Evolutionary conservation across 768 basidiomycete species (phyloP).

Genomic region (Mycena rosella): DNA sequence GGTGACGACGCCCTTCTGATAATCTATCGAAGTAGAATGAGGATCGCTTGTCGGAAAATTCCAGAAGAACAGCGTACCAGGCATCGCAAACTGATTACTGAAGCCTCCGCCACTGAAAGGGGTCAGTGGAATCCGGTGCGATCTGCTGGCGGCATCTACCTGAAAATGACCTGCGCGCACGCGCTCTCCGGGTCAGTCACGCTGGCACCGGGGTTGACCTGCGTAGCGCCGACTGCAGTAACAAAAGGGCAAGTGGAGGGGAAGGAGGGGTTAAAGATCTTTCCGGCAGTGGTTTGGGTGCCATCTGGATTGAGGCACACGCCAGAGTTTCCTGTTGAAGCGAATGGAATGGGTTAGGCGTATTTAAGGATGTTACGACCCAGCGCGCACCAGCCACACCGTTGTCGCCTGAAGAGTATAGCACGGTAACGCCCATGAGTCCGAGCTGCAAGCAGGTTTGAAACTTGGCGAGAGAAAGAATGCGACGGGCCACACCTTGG

Average conservation of each 20-base stretch:
- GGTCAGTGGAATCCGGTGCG: too few relatives aligned
- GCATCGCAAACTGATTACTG: slow-evolving; percentile 57
- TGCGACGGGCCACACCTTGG: slow-evolving; percentile 15
- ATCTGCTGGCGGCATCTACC: too few relatives aligned
- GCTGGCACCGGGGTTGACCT: slow-evolving; percentile 47
- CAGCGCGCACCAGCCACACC: slow-evolving; percentile 59
- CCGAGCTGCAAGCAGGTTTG: slow-evolving; percentile 54
- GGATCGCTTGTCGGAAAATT: background rate
- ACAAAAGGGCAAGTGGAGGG: slow-evolving; percentile 59
- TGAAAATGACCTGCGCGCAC: slow-evolving; percentile 51
- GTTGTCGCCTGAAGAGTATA: slow-evolving; percentile 71
- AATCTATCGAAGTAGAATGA: slow-evolving; percentile 35
- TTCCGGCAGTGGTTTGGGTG: slow-evolving; percentile 44
- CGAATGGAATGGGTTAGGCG: background rate
- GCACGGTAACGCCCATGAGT: slow-evolving; percentile 68
- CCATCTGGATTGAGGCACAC: slow-evolving; percentile 61
- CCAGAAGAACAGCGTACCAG: slow-evolving; percentile 32
- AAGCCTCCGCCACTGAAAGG: slow-evolving; percentile 52
- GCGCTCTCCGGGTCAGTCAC: slow-evolving; percentile 51
- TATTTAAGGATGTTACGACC: background rate
- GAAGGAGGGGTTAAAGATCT: slow-evolving; percentile 58
- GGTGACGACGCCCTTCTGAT: slow-evolving; percentile 54
- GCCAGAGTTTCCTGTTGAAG: slow-evolving; percentile 43
- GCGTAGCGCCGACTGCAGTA: slow-evolving; percentile 63
- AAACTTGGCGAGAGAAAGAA: background rate